Evolutionary conservation across 2,329 filamentous ascomycete species (phyloP).

Genomic region (Aspergillus brunneoviolaceus): DNA sequence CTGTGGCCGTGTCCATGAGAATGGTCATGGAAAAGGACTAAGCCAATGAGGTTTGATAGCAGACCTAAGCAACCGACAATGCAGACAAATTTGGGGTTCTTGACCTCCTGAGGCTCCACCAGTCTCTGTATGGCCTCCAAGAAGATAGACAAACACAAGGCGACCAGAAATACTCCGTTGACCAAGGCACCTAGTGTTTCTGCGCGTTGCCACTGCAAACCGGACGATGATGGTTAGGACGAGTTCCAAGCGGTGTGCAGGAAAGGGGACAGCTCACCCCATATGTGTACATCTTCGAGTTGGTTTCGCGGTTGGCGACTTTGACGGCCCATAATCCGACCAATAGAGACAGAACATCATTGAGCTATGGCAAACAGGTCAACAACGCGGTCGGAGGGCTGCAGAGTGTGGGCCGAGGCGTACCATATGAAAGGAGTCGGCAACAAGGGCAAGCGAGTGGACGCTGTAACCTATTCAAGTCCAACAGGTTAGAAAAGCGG

Average conservation of each 20-base stretch:
- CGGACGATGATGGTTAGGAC: slow-evolving; percentile 10
- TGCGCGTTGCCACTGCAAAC: slow-evolving; percentile 80
- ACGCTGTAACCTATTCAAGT: slow-evolving; percentile 66
- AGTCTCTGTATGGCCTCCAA: slow-evolving; percentile 92
- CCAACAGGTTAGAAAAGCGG: slow-evolving; percentile 15
- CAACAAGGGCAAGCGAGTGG: slow-evolving; percentile 87
- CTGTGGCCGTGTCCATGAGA: slow-evolving; percentile 72
- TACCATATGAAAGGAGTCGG: slow-evolving; percentile 98
- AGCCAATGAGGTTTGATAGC: slow-evolving; percentile 81
- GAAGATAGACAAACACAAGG: slow-evolving; percentile 92
- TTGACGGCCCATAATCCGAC: slow-evolving; percentile 96
- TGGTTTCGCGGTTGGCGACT: slow-evolving; percentile 75
- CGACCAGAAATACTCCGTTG: slow-evolving; percentile 96
- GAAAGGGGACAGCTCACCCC: slow-evolving; percentile 61
- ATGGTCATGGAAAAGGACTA: slow-evolving; percentile 90
- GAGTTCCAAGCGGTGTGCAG: not conserved
- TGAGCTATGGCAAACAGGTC: slow-evolving; percentile 60
- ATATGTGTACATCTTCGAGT: slow-evolving; percentile 89
- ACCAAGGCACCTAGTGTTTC: slow-evolving; percentile 95
- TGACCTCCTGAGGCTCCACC: slow-evolving; percentile 84
- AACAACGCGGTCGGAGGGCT: not conserved
- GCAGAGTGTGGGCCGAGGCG: slow-evolving; percentile 26
- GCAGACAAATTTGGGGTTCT: slow-evolving; percentile 80
- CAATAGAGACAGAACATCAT: slow-evolving; percentile 91
- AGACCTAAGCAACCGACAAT: slow-evolving; percentile 86